A percentile compares a stretch with the other conserved stretches of the same genome.
phyloP scores from a whole-genome alignment of 768 basidiomycete species.

The Tulasnella sp. region DNA sequence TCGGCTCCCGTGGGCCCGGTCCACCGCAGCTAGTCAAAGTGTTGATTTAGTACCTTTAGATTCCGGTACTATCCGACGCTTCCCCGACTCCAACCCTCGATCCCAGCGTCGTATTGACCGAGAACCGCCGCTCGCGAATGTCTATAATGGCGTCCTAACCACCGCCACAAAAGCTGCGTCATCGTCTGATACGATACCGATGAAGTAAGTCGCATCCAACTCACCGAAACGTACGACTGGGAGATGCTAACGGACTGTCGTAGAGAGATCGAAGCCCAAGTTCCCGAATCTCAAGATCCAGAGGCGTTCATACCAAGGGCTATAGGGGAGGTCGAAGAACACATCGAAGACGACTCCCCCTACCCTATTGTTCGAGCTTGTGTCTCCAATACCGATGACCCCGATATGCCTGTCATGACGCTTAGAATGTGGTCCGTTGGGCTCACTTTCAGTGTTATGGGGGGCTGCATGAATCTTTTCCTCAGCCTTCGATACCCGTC shows the following conservation, averaged over 20 bases:
- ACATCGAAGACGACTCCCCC: conserved; percentile 79
- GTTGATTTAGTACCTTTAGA: neutral
- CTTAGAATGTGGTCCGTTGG: conserved; percentile 87
- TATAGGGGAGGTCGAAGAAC: conserved; percentile 2
- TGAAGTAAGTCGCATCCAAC: too few species aligned
- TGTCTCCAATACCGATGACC: conserved; percentile 97
- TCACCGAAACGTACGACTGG: too few species aligned
- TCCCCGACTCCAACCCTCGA: neutral
- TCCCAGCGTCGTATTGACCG: neutral
- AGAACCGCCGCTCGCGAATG: neutral
- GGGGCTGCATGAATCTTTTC: conserved; percentile 71
- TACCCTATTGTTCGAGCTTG: conserved; percentile 94
- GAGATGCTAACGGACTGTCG: too few species aligned
- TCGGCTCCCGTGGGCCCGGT: neutral
- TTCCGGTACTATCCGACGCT: neutral
- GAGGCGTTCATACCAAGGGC: neutral
- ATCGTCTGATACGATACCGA: too few species aligned
- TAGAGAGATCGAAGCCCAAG: neutral
- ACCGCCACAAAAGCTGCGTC: too few species aligned
- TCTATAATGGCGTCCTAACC: too few species aligned
- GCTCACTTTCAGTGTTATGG: conserved; percentile 38
- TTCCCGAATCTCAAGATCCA: neutral
- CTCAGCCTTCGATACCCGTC: conserved; percentile 92
- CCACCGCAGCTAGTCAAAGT: neutral
- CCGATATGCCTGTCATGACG: conserved; percentile 92